Percentiles rank a stretch among this genome's conserved stretches.
Conservation (phyloP, 345 rosid species). For the Kandelia obovata region DNA sequence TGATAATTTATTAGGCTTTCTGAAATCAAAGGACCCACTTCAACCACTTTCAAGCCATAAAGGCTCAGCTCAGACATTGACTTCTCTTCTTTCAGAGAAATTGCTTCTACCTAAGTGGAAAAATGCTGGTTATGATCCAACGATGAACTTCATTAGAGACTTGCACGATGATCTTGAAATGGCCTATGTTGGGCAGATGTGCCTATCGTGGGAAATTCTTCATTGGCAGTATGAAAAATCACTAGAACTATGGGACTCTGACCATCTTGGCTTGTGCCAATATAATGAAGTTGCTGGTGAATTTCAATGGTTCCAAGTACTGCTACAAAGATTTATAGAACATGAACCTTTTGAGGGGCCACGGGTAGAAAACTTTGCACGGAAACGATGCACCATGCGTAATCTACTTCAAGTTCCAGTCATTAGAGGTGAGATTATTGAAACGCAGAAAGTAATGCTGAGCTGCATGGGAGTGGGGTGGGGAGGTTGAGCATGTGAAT, state of each 20-base stretch:
- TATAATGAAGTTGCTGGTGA: conserved; percentile 89
- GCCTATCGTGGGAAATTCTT: conserved; percentile 97
- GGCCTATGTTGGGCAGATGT: conserved; percentile 92
- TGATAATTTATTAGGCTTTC: conserved; percentile 47
- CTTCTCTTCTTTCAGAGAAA: conserved; percentile 49
- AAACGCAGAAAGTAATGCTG: too few species aligned
- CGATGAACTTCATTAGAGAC: conserved; percentile 52
- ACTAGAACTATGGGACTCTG: conserved; percentile 67
- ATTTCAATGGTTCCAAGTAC: conserved; percentile 87
- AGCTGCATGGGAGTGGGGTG: too few species aligned
- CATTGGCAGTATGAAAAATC: conserved; percentile 91
- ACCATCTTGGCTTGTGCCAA: conserved; percentile 41
- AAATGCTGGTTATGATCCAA: conserved; percentile 50
- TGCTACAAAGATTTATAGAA: conserved; percentile 83
- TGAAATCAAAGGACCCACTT: conserved; percentile 63
- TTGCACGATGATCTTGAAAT: conserved; percentile 64
- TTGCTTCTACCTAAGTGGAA: conserved; percentile 43
- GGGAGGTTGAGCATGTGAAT: not conserved
- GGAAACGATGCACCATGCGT: conserved; percentile 65
- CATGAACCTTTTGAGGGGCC: conserved; percentile 81
- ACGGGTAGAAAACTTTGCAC: conserved; percentile 62
- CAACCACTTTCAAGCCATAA: conserved; percentile 38
- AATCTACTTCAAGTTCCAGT: conserved; percentile 90
- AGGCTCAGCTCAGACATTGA: conserved; percentile 30
- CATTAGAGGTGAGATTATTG: conserved; percentile 54